Evolutionary conservation across 257 asterid genomes (phyloP), one percentile per base, ranked within the genome.

Genomic region (Salvia miltiorrhiza): DNA sequence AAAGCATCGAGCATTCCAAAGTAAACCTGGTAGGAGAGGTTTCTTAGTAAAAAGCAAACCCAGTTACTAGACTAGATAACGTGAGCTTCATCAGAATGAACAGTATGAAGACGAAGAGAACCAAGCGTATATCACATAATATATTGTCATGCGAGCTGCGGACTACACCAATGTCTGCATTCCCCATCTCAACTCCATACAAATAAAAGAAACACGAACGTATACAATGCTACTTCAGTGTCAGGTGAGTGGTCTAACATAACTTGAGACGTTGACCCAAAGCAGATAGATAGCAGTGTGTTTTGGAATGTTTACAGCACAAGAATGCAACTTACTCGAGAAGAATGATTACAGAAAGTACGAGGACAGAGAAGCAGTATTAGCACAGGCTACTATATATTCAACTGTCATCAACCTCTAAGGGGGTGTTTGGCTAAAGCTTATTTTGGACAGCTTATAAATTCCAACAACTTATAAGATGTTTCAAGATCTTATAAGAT

Each of bases 1-100:
- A 93, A 77, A 60, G 96, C 98, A 44, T 93, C 97, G 54, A 93
- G 96, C 97, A 93, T 93, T 63, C 96, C 95, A 47, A 93, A 93
- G 84, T 93, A 93, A 44, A 93, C 98, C 98, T 89, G 77, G 48
- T 45, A 5, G 72, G 61, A 32, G 66, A 32, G 53, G 33, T 47
- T 40, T 79, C 57, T 61, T 13, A 71, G 43, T 49, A 37, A 57
- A 63, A 17, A 71, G 43, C 20, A 37, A 57, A 63, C 10, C 56
- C 21, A 21, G 58, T 24, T 50, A 53, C n/a, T 47, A 9, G 33
- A 32, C 28, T 40, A 17, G 40, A 53, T 33, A 11, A 58, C 30
- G 32, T 24, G 32, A 14, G 21, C 21, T 8, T 9, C 28, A 23
- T 14, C 43, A 30, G 59, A 3, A 50, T 19, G 57, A 16, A 9